Conservation (phyloP, 768 basidiomycete genomes). For the Leucosporidium scottii region DNA sequence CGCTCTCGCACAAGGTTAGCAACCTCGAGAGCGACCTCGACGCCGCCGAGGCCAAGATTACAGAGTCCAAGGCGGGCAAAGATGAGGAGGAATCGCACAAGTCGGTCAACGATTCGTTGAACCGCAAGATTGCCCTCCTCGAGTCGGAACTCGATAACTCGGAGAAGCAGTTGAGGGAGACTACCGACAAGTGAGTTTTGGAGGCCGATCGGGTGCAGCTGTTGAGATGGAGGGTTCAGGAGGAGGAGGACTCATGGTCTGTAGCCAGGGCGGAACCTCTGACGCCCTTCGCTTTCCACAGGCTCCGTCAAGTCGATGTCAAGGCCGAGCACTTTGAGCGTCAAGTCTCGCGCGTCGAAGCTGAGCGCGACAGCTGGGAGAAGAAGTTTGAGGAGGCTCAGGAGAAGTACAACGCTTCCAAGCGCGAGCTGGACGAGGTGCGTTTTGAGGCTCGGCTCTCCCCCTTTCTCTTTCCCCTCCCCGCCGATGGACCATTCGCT, state of each 20-base stretch:
- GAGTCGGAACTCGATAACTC: constrained; percentile 72
- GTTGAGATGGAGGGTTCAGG: neutral
- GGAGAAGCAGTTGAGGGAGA: constrained; percentile 95
- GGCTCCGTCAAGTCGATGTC: constrained; percentile 91
- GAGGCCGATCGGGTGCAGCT: neutral
- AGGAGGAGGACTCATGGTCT: neutral
- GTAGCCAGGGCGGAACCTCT: neutral
- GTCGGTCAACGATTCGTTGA: constrained; percentile 63
- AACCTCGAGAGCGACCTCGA: constrained; percentile 62
- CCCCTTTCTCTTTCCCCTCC: neutral
- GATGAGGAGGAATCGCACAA: constrained; percentile 65
- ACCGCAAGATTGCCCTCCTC: constrained; percentile 71
- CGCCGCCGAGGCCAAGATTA: constrained; percentile 59
- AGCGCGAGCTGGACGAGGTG: constrained; percentile 78
- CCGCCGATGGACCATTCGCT: neutral
- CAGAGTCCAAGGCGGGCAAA: constrained; percentile 57
- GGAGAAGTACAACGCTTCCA: constrained; percentile 62
- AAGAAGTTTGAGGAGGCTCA: constrained; percentile 83
- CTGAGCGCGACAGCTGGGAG: constrained; percentile 89
- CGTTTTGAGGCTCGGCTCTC: constrained; percentile 1
- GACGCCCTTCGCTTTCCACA: constrained; percentile 39
- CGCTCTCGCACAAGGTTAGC: constrained; percentile 64
- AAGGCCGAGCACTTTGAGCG: constrained; percentile 98
- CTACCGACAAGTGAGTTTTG: constrained; percentile 81
- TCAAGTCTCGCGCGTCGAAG: constrained; percentile 73